phyloP scores from a whole-genome alignment of 768 basidiomycete genomes.

The Rubroboletus pulcherrimus region DNA sequence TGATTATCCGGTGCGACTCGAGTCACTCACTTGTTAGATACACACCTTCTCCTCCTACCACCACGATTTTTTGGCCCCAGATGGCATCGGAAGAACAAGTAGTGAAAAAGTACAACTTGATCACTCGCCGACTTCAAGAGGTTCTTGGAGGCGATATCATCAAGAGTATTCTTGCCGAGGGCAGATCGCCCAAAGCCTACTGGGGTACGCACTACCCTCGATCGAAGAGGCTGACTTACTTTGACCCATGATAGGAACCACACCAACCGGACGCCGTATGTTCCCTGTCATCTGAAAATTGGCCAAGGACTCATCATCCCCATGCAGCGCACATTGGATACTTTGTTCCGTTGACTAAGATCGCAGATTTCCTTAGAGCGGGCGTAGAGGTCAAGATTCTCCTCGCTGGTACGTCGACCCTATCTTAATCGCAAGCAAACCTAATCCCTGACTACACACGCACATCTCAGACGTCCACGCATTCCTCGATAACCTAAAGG shows the following conservation, averaged over 20 bases:
- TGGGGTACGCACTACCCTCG: conserved; percentile 60
- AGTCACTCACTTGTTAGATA: conserved; percentile 2
- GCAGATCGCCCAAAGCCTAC: conserved; percentile 77
- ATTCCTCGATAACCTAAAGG: conserved; percentile 96
- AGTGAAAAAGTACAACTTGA: conserved; percentile 66
- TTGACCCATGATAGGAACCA: conserved; percentile 58
- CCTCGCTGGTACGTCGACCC: conserved; percentile 57
- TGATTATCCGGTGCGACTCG: conserved; percentile 6
- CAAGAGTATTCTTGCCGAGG: conserved; percentile 75
- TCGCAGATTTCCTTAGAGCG: conserved; percentile 91
- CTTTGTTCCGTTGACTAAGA: conserved; percentile 92
- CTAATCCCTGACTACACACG: not conserved
- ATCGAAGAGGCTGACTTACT: not conserved
- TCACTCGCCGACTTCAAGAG: conserved; percentile 84
- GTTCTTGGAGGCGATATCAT: conserved; percentile 83
- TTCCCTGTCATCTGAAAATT: conserved; percentile 3
- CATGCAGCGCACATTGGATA: conserved; percentile 90
- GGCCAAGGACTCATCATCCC: not conserved
- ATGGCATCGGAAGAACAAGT: conserved; percentile 34
- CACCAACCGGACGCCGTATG: conserved; percentile 92
- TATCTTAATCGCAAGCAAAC: not conserved
- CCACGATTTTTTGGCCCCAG: not conserved
- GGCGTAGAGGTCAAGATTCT: conserved; percentile 87
- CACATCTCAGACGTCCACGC: conserved; percentile 77
- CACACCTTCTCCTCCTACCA: not conserved